phyloP scores from a whole-genome alignment of 768 basidiomycete genomes.

The Sarcomyxa edulis region DNA sequence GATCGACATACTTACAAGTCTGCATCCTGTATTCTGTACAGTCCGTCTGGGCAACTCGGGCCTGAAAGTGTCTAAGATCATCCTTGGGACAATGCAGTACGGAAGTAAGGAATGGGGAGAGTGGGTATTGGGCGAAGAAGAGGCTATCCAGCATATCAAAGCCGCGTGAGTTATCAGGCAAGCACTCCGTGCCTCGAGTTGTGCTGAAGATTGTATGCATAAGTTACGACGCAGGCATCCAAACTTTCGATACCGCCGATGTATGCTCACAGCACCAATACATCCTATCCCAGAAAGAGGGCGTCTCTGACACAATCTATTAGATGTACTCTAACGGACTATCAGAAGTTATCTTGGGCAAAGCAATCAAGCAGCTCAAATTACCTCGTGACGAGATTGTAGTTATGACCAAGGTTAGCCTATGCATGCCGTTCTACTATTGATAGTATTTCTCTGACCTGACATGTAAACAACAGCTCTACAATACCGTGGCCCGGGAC shows the following conservation, averaged over 20 bases:
- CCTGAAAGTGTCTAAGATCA: constrained; percentile 59
- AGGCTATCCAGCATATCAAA: constrained; percentile 49
- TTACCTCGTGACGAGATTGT: constrained; percentile 75
- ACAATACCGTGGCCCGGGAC: constrained; percentile 22
- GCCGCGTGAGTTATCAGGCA: constrained; percentile 10
- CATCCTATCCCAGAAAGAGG: too few species aligned
- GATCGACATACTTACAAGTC: not conserved
- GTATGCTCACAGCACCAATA: constrained; percentile 12
- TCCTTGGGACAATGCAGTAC: constrained; percentile 63
- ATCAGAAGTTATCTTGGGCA: constrained; percentile 65
- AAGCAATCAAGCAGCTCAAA: constrained; percentile 60
- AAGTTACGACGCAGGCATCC: constrained; percentile 59
- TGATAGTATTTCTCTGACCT: too few species aligned
- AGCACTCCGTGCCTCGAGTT: constrained; percentile 30
- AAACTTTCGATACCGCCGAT: constrained; percentile 57
- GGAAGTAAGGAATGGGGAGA: constrained; percentile 46
- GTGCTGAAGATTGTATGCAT: constrained; percentile 6
- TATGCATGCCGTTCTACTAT: too few species aligned
- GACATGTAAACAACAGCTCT: constrained; percentile 27
- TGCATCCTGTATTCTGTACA: constrained; percentile 12
- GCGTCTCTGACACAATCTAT: not conserved
- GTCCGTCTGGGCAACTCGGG: constrained; percentile 49
- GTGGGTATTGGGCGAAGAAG: constrained; percentile 43
- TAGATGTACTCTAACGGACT: constrained; percentile 63
- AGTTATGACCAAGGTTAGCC: constrained; percentile 66